Percentiles rank a stretch among this genome's conserved stretches.
These are phyloP conservation scores for Lactarius psammicola DNA, from an alignment of 768 basidiomycete genomes.

Conservation along the genomic window DNA sequence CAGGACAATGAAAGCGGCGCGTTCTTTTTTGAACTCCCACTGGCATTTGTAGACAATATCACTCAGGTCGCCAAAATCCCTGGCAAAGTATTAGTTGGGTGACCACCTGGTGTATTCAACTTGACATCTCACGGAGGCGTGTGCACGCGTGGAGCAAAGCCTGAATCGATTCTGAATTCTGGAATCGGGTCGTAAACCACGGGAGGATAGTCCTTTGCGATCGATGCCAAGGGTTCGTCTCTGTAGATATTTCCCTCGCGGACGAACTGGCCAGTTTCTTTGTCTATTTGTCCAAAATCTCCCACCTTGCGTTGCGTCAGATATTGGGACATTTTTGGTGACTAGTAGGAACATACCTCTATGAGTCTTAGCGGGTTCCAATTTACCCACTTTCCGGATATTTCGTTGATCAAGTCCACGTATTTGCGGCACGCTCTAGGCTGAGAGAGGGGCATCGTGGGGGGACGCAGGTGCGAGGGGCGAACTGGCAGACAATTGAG, in stretches of 20 bases:
- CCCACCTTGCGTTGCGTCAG: conserved; percentile 21
- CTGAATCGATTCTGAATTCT: conserved; percentile 16
- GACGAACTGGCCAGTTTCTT: conserved; percentile 19
- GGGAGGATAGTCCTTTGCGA: conserved; percentile 16
- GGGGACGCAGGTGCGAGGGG: neutral
- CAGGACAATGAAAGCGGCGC: conserved; percentile 16
- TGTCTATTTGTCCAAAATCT: conserved; percentile 13
- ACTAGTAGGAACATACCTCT: conserved; percentile 10
- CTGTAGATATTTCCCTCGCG: conserved; percentile 23
- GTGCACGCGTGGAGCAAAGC: neutral
- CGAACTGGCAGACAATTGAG: neutral
- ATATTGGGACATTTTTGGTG: neutral
- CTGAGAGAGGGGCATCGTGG: conserved; percentile 4
- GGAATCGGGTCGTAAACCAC: conserved; percentile 5
- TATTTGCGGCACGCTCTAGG: conserved; percentile 17
- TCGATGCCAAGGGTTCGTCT: conserved; percentile 20
- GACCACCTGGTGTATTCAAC: neutral
- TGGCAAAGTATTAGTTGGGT: conserved; percentile 1
- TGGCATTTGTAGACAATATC: conserved; percentile 18
- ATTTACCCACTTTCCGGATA: conserved; percentile 15
- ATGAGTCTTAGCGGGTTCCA: conserved; percentile 16
- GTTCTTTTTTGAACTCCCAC: conserved; percentile 16
- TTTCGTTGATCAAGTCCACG: conserved; percentile 15
- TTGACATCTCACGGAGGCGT: conserved; percentile 12
- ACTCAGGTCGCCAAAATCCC: conserved; percentile 11